Evolutionary conservation across 208 protist genomes (phyloP), one percentile per base, ranked within the genome.

Genomic region (Crithidia expoeki): DNA sequence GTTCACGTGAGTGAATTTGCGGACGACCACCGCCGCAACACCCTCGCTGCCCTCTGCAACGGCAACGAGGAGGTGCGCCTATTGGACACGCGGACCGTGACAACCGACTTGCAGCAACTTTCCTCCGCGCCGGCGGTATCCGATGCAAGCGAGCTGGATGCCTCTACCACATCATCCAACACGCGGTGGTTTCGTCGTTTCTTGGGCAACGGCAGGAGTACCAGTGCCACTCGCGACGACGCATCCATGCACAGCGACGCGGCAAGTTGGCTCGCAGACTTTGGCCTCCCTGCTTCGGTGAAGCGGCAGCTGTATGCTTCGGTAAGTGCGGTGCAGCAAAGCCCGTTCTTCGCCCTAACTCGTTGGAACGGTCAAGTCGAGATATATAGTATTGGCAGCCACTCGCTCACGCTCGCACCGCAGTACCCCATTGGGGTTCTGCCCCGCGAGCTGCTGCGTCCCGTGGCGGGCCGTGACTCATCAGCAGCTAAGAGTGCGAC

Each of bases 291-390:
- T 10, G 28, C 57, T 12, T 4, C 46, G 2, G 14, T 77, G 44
- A 27, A n/a, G 42, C 28, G 50, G 12, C 73, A 70, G 6, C 84
- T 82, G 42, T 94, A 88, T 57, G 59, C 85, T 0, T 68, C 82
- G 9, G 73, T 94, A 11, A 84, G 72, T 61, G 76, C 88, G n/a
- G 85, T 96, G 17, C 84, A 87, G 68, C 70, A 83, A 30, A 85
- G 74, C 21, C 34, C 74, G 2, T 86, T 76, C 50, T 50, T 94
- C n/a, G 72, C 66, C 25, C 47, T 94, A 36, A 77, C 90, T 5
- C 85, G 84, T n/a, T 86, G 74, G 68, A 87, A 80, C 53, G 91
- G 91, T 23, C 74, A 81, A 67, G 32, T 94, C 12, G 82, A 93
- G 69, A 49, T 94, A 28, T 90, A 90, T 61, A 73, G 86, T 46